phyloP scores from a whole-genome alignment of 495 filamentous ascomycete species.

The Neurospora sp. region DNA sequence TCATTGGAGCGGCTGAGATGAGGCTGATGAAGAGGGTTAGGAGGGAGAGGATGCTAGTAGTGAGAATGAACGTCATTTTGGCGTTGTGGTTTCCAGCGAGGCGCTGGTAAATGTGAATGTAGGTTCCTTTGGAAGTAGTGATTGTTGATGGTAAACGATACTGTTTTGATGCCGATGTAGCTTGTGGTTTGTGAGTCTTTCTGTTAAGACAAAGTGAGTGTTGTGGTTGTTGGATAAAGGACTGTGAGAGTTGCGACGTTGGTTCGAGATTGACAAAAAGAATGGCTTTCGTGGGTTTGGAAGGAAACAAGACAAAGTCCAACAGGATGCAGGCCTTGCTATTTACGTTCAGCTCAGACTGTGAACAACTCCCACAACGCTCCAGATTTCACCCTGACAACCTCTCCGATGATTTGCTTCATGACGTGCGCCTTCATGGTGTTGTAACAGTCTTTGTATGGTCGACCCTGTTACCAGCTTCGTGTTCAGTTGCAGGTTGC shows the following conservation, averaged over 20 bases:
- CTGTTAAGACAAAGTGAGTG: background rate
- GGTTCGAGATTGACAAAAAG: background rate
- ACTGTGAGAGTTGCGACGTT: background rate
- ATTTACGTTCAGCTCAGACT: background rate
- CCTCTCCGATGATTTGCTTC: background rate
- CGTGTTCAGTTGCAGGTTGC: background rate
- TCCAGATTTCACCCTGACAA: background rate
- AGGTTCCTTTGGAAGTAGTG: background rate
- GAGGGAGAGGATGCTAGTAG: background rate
- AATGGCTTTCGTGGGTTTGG: background rate
- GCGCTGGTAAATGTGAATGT: background rate
- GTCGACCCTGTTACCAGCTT: background rate
- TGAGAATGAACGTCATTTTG: background rate
- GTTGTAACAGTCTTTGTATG: background rate
- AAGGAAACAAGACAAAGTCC: background rate
- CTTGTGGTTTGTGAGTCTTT: background rate
- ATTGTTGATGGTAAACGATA: background rate
- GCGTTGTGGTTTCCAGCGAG: background rate
- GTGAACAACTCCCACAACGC: background rate
- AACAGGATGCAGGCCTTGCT: background rate
- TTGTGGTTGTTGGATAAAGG: background rate
- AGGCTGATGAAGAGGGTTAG: background rate
- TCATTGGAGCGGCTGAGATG: background rate
- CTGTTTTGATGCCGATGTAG: background rate
- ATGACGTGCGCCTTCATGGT: background rate